A percentile compares a stretch with the other conserved stretches of the same genome.
Evolutionary conservation across 2,329 filamentous ascomycete genomes (phyloP).

Genomic region (Ceratocystis ficicola): DNA sequence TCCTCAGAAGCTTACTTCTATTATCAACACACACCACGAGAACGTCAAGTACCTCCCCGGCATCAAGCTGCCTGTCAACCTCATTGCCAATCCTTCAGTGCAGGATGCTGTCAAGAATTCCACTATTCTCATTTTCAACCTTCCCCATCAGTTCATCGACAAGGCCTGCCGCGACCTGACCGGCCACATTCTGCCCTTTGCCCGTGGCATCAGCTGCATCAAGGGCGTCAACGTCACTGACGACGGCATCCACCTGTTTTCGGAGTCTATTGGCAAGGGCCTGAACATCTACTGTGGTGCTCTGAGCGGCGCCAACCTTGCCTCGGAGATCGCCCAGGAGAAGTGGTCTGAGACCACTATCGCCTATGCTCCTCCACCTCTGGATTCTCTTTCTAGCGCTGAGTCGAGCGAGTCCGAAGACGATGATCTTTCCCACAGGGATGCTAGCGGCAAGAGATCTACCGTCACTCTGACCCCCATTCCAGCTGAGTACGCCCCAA

Average conservation of each 20-base stretch:
- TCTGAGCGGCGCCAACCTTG: slow-evolving; percentile 90
- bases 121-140: slow-evolving; percentile 88
- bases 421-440: slow-evolving; percentile 51
- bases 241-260: slow-evolving; percentile 77
- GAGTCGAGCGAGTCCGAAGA: slow-evolving; percentile 35
- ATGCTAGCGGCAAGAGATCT: slow-evolving; percentile 53
- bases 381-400: slow-evolving; percentile 67
- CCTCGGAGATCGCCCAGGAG: slow-evolving; percentile 83
- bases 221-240: slow-evolving; percentile 93
- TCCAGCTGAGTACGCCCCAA: slow-evolving; percentile 68
- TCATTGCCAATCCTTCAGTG: slow-evolving; percentile 72
- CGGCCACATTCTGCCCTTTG: slow-evolving; percentile 82
- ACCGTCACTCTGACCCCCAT: slow-evolving; percentile 62
- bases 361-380: slow-evolving; percentile 81
- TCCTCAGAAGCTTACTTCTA: slow-evolving; percentile 72
- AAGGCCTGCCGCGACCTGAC: slow-evolving; percentile 72
- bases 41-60: slow-evolving; percentile 97
- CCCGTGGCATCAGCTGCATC: slow-evolving; percentile 91
- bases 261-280: slow-evolving; percentile 81
- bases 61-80: slow-evolving; percentile 68
- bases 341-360: slow-evolving; percentile 97
- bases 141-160: slow-evolving; percentile 90
- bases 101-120: slow-evolving; percentile 69
- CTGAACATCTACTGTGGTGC: slow-evolving; percentile 95
- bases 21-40: slow-evolving; percentile 90